phyloP scores from a whole-genome alignment of 345 rosid species.

The Turritis glabra region DNA sequence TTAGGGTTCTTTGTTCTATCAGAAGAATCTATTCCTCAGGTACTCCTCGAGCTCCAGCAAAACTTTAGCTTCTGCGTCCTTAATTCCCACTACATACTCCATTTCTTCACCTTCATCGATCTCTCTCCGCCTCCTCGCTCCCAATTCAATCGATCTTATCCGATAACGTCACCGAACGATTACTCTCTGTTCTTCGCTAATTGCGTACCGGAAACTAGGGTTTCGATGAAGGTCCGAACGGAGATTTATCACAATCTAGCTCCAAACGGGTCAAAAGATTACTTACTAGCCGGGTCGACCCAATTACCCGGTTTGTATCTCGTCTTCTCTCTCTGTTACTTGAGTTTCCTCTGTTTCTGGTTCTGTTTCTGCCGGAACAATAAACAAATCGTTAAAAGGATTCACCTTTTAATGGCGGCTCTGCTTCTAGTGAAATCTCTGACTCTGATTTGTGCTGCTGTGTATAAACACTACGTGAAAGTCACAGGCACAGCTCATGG shows the following conservation, averaged over 20 bases:
- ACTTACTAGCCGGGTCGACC: constrained; percentile 64
- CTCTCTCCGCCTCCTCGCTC: constrained; percentile 66
- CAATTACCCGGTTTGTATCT: constrained; percentile 60
- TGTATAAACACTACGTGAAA: constrained; percentile 66
- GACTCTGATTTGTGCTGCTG: constrained; percentile 65
- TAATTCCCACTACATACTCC: constrained; percentile 51
- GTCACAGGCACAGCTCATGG: constrained; percentile 80
- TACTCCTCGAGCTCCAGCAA: constrained; percentile 61
- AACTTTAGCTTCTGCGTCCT: constrained; percentile 70
- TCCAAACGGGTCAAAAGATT: constrained; percentile 50
- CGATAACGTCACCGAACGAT: constrained; percentile 55
- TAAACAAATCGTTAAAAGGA: constrained; percentile 52
- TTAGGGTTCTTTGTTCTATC: constrained; percentile 80
- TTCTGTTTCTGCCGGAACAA: constrained; percentile 44
- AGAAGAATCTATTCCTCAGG: constrained; percentile 63
- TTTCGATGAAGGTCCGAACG: constrained; percentile 68
- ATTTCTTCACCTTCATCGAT: constrained; percentile 60
- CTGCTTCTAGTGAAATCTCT: constrained; percentile 66
- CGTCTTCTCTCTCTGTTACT: constrained; percentile 50
- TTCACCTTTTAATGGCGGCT: constrained; percentile 66
- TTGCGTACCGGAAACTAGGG: constrained; percentile 47
- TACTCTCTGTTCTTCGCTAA: constrained; percentile 8
- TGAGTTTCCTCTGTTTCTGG: constrained; percentile 57
- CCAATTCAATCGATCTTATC: constrained; percentile 51
- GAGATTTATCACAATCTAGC: constrained; percentile 67